Percentiles rank a stretch among this genome's conserved stretches.
These are phyloP conservation scores for Umbilicaria muhlenbergii DNA, from an alignment of 495 filamentous ascomycete species.

Conservation along the genomic window DNA sequence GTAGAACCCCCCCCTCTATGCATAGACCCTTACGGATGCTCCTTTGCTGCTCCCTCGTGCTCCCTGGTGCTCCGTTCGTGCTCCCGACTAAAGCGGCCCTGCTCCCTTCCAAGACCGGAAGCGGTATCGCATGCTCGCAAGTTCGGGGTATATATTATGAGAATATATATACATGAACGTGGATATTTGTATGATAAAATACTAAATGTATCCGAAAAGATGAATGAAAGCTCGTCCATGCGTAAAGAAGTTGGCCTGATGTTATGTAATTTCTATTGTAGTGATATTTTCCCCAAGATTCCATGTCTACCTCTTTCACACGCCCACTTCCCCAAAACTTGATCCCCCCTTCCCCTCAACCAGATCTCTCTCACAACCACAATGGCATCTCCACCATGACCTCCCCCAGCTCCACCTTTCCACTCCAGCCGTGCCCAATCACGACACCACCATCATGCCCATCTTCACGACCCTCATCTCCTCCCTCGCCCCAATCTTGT, in stretches of 20 bases:
- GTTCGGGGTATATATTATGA: too few relatives aligned
- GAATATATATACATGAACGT: too few relatives aligned
- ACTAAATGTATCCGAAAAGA: not conserved
- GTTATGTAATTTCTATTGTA: not conserved
- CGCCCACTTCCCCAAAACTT: not conserved
- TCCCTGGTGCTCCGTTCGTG: too few relatives aligned
- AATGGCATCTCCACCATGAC: not conserved
- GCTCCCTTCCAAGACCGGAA: too few relatives aligned
- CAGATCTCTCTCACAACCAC: not conserved
- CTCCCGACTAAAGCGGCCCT: too few relatives aligned
- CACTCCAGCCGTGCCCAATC: not conserved
- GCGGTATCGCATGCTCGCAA: too few relatives aligned
- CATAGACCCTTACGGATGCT: too few relatives aligned
- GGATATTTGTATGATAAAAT: too few relatives aligned
- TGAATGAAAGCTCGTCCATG: not conserved
- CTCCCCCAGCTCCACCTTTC: not conserved
- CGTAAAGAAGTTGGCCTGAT: not conserved
- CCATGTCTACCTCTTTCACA: not conserved
- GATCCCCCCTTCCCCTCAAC: not conserved
- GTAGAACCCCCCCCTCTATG: too few relatives aligned
- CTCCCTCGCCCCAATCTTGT: conserved; percentile 13
- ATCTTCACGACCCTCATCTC: conserved; percentile 10
- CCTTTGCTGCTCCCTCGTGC: too few relatives aligned
- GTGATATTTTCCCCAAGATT: not conserved
- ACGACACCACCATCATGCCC: conserved; percentile 3